Base-by-base conservation (phyloP, 345 rosid genomes). In the Conringia planisiliqua region DNA sequence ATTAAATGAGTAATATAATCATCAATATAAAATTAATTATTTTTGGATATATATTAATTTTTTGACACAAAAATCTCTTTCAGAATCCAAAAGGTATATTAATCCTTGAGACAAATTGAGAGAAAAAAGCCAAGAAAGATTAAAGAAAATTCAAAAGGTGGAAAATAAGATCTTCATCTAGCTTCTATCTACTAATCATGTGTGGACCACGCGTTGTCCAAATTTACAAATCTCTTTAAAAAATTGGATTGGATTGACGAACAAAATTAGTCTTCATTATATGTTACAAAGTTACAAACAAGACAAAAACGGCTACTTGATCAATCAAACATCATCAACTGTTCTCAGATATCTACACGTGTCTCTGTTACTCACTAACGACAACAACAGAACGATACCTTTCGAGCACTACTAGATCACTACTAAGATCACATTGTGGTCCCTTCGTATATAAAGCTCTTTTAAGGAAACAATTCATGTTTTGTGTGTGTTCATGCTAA, bases 301-400 rank as follows among this genome's bases (percentile, higher is more conserved):
- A 42, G 35, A 22, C 38, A 32, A 44, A 7, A 22, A n/a, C 3
- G 1, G 6, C 59, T 26, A 58, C 43, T 27, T 58, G 33, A 66
- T 27, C 60, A 74, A 66, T 38, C 66, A 57, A 46, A 26, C 43
- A 39, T 62, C 76, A 62, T 71, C 50, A 22, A 33, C 58, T 46
- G 46, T 59, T 71, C 13, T 35, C 18, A 35, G 11, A 33, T 24
- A 10, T 16, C 47, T 35, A 35, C 68, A 29, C 54, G 54, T 62
- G 62, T 62, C 6, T 62, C 6, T 7, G 30, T n/a, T 24, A 11
- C 14, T 58, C 39, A 36, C 40, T 71, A 44, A 36, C 30, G 13
- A 42, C 8, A 70, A 44, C 52, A 44, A 4, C 13, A 16, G 8
- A 0, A 57, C 14, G 0, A 5, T n/a, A 32, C 8, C 62, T 57